These are phyloP conservation scores for Kokia cookei DNA, from an alignment of 441 rosid species.

Conservation along the genomic window DNA sequence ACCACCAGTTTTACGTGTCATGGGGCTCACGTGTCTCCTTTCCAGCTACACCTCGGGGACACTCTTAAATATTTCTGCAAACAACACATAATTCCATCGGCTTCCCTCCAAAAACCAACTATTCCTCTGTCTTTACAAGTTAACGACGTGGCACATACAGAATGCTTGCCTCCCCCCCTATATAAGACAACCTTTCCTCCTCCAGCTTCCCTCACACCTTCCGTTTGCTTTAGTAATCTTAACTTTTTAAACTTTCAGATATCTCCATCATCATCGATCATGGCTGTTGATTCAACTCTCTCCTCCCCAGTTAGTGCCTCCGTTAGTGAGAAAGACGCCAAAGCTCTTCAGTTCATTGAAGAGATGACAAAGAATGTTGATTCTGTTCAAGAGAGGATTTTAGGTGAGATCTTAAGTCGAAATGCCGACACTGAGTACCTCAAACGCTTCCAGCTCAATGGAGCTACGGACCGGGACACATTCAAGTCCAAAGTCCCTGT, in stretches of 20 bases:
- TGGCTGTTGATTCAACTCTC: constrained; percentile 44
- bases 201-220: not conserved
- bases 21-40: constrained; percentile 38
- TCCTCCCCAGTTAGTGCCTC: constrained; percentile 23
- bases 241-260: not conserved
- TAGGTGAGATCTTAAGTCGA: constrained; percentile 36
- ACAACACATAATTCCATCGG: not conserved
- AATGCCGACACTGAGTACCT: constrained; percentile 58
- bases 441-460: constrained; percentile 32
- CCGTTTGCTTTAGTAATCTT: not conserved
- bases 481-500: constrained; percentile 51
- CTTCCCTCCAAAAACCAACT: constrained; percentile 6
- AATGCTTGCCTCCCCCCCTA: constrained; percentile 2
- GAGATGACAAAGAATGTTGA: constrained; percentile 45
- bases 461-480: constrained; percentile 36
- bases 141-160: constrained; percentile 1
- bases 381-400: constrained; percentile 44
- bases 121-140: not conserved
- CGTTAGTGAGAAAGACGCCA: constrained; percentile 38
- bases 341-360: constrained; percentile 51
- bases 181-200: constrained; percentile 17
- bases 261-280: not conserved
- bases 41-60: not conserved
- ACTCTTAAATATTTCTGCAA: not conserved
- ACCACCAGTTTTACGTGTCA: constrained; percentile 23